Evolutionary conservation across 371 early-diverging fungal genomes (phyloP), one percentile per base, ranked within the genome.

Genomic region (Syncephalis fuscata): DNA sequence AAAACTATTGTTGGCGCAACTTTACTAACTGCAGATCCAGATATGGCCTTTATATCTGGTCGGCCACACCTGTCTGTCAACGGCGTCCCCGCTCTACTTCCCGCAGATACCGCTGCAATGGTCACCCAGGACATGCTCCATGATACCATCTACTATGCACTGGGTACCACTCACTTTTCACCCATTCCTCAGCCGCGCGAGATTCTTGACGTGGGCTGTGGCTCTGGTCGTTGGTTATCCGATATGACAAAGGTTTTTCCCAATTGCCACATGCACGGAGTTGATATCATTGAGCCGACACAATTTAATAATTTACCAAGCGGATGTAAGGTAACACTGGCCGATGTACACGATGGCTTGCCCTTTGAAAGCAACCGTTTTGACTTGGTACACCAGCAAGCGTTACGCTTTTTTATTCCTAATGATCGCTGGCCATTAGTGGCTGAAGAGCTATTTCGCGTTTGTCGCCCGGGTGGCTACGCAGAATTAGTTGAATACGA

Each of bases 141-240:
- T 32, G 32, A 32, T 11, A 32, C 32, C 7, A 32, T 32, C 32
- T 32, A 32, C 32, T 32, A 32, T 11, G 32, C 32, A 11, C 11
- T 32, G 11, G 32, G 32, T 11, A 32, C 32, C 7, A 32, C 32
- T 7, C 32, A 32, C 11, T 32, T 32, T 11, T 32, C 32, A 11
- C 32, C 60, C 60, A 61, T 42, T 50, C 21, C 39, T 26, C 15
- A 23, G 1, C n/a, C 4, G 4, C 39, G 17, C 22, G 20, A 21
- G 11, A 50, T 51, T 49, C 38, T 47, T 17, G n/a, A 38, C 11
- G 16, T 17, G 21, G 43, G 49, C 0, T 49, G 49, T 26, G 49
- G 49, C 16, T 11, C 49, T 9, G 49, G 49, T 22, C 40, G 3
- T 2, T 49, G 49, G 49, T 2, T 43, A 10, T 25, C 16, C 43